Evolutionary conservation across 148 eudicot genomes (phyloP).

Genomic region (Cornus florida): DNA sequence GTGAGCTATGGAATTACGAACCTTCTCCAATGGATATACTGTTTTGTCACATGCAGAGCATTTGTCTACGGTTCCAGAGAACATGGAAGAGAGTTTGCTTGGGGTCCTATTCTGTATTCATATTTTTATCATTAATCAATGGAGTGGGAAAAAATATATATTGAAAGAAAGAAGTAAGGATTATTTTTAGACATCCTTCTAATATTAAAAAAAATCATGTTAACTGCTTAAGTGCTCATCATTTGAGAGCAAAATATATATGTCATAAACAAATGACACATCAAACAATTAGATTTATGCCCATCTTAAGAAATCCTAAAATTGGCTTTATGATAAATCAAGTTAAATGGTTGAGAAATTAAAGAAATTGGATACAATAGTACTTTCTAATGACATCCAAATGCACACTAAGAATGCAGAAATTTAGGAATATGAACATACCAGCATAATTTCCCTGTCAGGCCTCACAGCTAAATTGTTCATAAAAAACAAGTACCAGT

Average conservation of each 20-base stretch:
- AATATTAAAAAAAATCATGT: too few species aligned
- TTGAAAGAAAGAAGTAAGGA: too few species aligned
- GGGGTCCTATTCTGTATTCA: slow-evolving; percentile 51
- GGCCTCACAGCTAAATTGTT: slow-evolving; percentile 38
- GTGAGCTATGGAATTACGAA: slow-evolving; percentile 12
- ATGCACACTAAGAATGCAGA: not conserved
- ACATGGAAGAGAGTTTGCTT: slow-evolving; percentile 67
- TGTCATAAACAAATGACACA: too few species aligned
- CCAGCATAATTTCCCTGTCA: slow-evolving; percentile 60
- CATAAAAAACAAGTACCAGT: slow-evolving; percentile 5
- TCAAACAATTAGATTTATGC: not conserved
- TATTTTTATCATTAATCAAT: too few species aligned
- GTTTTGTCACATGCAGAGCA: slow-evolving; percentile 77
- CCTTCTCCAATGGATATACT: slow-evolving; percentile 96
- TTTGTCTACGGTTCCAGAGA: slow-evolving; percentile 88
- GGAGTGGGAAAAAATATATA: not conserved
- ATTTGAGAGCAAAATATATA: too few species aligned
- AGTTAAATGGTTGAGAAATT: not conserved
- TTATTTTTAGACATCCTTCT: too few species aligned
- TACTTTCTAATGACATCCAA: not conserved
- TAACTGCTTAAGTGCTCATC: too few species aligned
- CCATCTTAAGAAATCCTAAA: not conserved
- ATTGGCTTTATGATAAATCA: not conserved
- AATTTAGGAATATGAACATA: slow-evolving; percentile 19
- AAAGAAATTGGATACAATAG: not conserved